Base-by-base conservation (phyloP, 2,329 filamentous ascomycete species). In the Penicillium sp. region DNA sequence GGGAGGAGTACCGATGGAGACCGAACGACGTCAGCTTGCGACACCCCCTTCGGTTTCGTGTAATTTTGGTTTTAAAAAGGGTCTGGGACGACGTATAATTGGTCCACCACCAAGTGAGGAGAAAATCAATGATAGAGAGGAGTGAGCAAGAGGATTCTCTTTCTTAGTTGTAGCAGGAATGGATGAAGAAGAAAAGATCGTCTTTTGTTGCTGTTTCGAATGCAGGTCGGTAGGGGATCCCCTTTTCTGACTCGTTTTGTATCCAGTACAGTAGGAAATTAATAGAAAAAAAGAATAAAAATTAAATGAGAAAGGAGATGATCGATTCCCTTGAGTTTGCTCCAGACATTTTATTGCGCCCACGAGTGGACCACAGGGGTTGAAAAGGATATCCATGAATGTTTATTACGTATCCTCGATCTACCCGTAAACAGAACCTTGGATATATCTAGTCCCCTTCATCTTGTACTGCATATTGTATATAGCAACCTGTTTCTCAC, bases 21-120 rank as follows among this genome's bases (percentile, higher is more conserved):
- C 56, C 42, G 18, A 40, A 51, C 54, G 51, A 59, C 59, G 55
- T 55, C 57, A 59, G 56, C 57, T 53, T 57, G 51, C 54, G 40
- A 37, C 48, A 25, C 58, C 45, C 45, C 53, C 45, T 56, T 43
- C 52, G 37, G 55, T 60, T 61, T 56, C 60, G 52, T 29, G 60
- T 60, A 61, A 51, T 59, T 61, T 59, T 58, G 22, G 23, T 26
- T 53, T 53, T 22, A 8, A 40, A 33, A 40, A 22, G 37, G 37
- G 11, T 40, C 9, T 18, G 33, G n/a, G 33, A 18, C 33, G 15
- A 18, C 15, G 18, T 53, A 27, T 50, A 49, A 49, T 45, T 33
- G 54, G 48, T 26, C 44, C 44, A 40, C 37, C 18, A 40, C n/a
- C n/a, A 40, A 22, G 18, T 20, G 11, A 22, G 18, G 37, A 22